A percentile compares a stretch with the other conserved stretches of the same genome.
Conservation (phyloP, 352 stramenopile genomes). For the Phytopythium mirpurense region DNA sequence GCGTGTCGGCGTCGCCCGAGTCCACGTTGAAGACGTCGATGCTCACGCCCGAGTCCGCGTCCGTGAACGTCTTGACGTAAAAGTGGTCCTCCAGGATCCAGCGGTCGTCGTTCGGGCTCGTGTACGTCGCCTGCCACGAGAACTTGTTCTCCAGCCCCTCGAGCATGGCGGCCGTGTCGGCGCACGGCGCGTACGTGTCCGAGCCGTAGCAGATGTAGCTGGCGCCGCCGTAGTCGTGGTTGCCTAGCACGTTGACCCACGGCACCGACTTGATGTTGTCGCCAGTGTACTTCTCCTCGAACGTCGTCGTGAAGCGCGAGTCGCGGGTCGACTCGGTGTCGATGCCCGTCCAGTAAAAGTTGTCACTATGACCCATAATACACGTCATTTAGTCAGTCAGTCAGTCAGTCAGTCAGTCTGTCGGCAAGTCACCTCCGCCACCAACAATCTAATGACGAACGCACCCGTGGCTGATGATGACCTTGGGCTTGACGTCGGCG, state of each 20-base stretch:
- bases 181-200: constrained; percentile 34
- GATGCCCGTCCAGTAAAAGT: constrained; percentile 83
- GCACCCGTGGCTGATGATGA: constrained; percentile 59
- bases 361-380: constrained; percentile 31
- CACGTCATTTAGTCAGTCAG: too few species aligned
- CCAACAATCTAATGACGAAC: too few species aligned
- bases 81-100: constrained; percentile 71
- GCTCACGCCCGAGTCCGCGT: constrained; percentile 30
- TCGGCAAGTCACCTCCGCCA: too few species aligned
- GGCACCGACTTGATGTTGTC: constrained; percentile 45
- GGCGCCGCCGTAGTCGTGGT: constrained; percentile 79
- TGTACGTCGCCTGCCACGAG: constrained; percentile 54
- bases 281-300: constrained; percentile 60
- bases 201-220: constrained; percentile 59
- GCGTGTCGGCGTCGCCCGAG: constrained; percentile 54
- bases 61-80: constrained; percentile 52
- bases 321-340: constrained; percentile 32
- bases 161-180: constrained; percentile 37
- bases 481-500: constrained; percentile 41
- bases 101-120: constrained; percentile 62
- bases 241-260: constrained; percentile 75
- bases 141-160: constrained; percentile 52
- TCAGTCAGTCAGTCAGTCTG: too few species aligned
- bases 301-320: constrained; percentile 61
- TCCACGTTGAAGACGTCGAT: constrained; percentile 80